A percentile compares a stretch with the other conserved stretches of the same genome.
These are phyloP conservation scores for Globisporangium cylindrosporum DNA, from an alignment of 352 stramenopile species.

Conservation along the genomic window DNA sequence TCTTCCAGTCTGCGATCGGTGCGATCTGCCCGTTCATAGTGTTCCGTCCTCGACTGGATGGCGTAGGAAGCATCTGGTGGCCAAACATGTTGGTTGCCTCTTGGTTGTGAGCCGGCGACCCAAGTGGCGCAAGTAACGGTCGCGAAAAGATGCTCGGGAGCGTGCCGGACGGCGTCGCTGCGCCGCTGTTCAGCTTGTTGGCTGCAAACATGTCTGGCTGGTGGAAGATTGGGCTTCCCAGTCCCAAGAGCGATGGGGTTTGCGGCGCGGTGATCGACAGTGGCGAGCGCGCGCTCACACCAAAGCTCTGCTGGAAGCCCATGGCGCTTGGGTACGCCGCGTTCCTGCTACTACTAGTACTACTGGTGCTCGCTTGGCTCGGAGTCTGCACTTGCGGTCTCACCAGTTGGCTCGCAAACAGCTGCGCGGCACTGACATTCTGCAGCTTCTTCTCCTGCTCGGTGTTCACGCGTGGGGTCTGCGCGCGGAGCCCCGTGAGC, in stretches of 20 bases:
- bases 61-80: slow-evolving; percentile 13
- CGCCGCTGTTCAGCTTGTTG: slow-evolving; percentile 11
- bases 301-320: slow-evolving; percentile 13
- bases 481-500: slow-evolving; percentile 61
- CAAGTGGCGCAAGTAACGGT: slow-evolving; percentile 35
- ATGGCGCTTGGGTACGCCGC: slow-evolving; percentile 15
- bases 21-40: neutral
- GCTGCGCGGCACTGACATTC: slow-evolving; percentile 11
- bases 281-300: slow-evolving; percentile 23
- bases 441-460: slow-evolving; percentile 20
- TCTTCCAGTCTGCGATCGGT: slow-evolving; percentile 16
- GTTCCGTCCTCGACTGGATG: slow-evolving; percentile 5
- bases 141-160: slow-evolving; percentile 51
- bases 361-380: slow-evolving; percentile 7
- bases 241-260: slow-evolving; percentile 16
- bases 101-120: slow-evolving; percentile 22
- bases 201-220: slow-evolving; percentile 30
- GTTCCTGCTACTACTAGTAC: slow-evolving; percentile 3
- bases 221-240: slow-evolving; percentile 34
- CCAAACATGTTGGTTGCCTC: slow-evolving; percentile 1
- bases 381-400: slow-evolving; percentile 2
- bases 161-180: slow-evolving; percentile 23
- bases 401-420: slow-evolving; percentile 9
- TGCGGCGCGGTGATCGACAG: slow-evolving; percentile 49
- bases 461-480: slow-evolving; percentile 12